Conservation (phyloP, 1,284 basidiomycete species). For the Ganoderma lingzhi region DNA sequence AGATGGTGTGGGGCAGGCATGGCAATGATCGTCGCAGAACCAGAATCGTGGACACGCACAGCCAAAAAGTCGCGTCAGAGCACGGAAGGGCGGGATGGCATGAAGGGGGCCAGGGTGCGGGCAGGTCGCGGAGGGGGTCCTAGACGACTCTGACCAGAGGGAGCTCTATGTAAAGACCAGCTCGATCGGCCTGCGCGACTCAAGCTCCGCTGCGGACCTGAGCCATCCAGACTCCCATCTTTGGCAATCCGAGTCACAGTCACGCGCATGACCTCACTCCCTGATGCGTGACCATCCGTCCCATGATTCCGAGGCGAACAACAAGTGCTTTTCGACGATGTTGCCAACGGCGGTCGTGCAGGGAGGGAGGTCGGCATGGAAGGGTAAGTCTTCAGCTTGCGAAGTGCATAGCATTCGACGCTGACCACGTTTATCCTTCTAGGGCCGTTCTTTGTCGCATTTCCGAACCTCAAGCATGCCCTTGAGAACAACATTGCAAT, state of each 20-base stretch:
- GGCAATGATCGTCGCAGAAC: not conserved
- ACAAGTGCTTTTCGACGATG: conserved; percentile 34
- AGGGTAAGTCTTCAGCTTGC: conserved; percentile 40
- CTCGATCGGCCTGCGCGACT: not conserved
- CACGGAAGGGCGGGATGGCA: not conserved
- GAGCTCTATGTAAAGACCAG: not conserved
- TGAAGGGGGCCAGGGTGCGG: conserved; percentile 15
- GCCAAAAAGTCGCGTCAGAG: conserved; percentile 1
- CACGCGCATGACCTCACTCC: conserved; percentile 22
- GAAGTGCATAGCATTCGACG: not conserved
- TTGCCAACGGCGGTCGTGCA: conserved; percentile 42
- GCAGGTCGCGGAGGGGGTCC: conserved; percentile 20
- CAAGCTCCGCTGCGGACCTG: not conserved
- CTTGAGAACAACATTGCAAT: conserved; percentile 87
- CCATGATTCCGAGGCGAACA: conserved; percentile 3
- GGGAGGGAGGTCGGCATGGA: conserved; percentile 52
- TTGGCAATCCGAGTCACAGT: conserved; percentile 5
- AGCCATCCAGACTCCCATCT: not conserved
- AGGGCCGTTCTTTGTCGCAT: conserved; percentile 97
- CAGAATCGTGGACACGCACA: too few relatives aligned
- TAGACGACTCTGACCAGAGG: conserved; percentile 16
- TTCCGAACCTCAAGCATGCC: conserved; percentile 90
- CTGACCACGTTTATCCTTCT: not conserved
- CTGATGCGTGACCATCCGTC: conserved; percentile 12
- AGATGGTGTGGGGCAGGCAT: conserved; percentile 1